Conservation (phyloP, 768 basidiomycete species). For the Amanita rubescens region DNA sequence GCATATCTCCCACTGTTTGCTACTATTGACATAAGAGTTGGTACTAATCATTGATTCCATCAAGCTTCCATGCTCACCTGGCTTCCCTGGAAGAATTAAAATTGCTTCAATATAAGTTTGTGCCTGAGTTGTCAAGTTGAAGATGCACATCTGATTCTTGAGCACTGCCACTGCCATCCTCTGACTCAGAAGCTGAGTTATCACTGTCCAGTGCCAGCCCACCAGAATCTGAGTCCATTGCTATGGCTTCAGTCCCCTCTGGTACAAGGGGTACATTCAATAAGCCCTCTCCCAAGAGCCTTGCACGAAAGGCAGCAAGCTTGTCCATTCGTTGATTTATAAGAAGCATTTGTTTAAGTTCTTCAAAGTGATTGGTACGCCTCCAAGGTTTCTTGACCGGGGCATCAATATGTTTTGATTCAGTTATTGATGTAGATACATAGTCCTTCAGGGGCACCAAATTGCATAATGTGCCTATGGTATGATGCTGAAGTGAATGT, state of each 20-base stretch:
- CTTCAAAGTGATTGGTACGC: slow-evolving; percentile 3
- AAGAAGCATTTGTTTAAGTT: slow-evolving; percentile 8
- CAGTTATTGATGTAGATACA: slow-evolving; percentile 2
- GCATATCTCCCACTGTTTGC: too few species aligned
- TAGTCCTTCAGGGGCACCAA: slow-evolving; percentile 1
- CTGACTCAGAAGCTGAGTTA: too few species aligned
- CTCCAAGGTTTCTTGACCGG: slow-evolving; percentile 4
- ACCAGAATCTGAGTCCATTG: background rate
- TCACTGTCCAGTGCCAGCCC: background rate
- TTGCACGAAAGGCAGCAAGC: background rate
- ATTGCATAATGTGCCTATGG: background rate
- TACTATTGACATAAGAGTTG: too few species aligned
- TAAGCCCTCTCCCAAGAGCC: too few species aligned
- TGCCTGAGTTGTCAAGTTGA: too few species aligned
- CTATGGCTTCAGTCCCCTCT: background rate
- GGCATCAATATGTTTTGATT: slow-evolving; percentile 6
- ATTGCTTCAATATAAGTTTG: too few species aligned
- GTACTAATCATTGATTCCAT: too few species aligned
- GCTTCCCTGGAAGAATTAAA: too few species aligned
- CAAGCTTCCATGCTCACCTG: too few species aligned
- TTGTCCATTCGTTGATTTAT: slow-evolving; percentile 10
- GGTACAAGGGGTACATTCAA: too few species aligned
- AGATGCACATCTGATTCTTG: too few species aligned
- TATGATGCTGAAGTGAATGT: slow-evolving; percentile 1
- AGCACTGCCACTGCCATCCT: too few species aligned